These are phyloP conservation scores for Cudoniella acicularis DNA, from an alignment of 495 filamentous ascomycete genomes.

Conservation along the genomic window DNA sequence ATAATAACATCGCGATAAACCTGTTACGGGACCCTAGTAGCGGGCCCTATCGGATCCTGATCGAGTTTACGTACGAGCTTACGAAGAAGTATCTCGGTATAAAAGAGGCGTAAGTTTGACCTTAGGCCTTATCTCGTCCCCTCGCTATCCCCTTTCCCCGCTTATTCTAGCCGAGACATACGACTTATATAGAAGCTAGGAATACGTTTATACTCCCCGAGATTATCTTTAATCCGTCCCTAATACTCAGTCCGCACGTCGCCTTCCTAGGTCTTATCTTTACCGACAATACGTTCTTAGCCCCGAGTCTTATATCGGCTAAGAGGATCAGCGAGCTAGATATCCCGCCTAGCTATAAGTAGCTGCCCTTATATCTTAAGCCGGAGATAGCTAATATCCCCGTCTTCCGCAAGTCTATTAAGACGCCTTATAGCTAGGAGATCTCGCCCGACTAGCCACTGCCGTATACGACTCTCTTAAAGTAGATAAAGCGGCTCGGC, in stretches of 20 bases:
- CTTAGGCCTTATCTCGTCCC: too few relatives aligned
- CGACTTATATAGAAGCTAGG: slow-evolving; percentile 15
- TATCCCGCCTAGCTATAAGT: slow-evolving; percentile 24
- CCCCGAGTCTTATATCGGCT: slow-evolving; percentile 15
- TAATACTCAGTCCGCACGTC: slow-evolving; percentile 23
- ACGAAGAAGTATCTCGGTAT: slow-evolving; percentile 31
- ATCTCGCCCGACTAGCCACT: slow-evolving; percentile 33
- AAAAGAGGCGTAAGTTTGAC: slow-evolving; percentile 29
- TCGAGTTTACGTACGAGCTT: slow-evolving; percentile 36
- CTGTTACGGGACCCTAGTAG: slow-evolving; percentile 31
- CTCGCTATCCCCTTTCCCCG: slow-evolving; percentile 11
- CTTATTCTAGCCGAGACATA: not conserved
- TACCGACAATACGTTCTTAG: slow-evolving; percentile 24
- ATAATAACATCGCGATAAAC: slow-evolving; percentile 29
- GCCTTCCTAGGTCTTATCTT: slow-evolving; percentile 36
- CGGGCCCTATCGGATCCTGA: slow-evolving; percentile 28
- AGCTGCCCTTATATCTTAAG: slow-evolving; percentile 29
- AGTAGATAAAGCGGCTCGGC: slow-evolving; percentile 30
- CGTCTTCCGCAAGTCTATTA: slow-evolving; percentile 27
- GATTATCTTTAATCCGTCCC: slow-evolving; percentile 36
- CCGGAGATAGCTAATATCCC: slow-evolving; percentile 21
- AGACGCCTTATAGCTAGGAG: slow-evolving; percentile 30
- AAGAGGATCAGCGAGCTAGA: slow-evolving; percentile 24
- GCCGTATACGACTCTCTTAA: slow-evolving; percentile 31
- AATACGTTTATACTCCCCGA: slow-evolving; percentile 36